Percentiles rank a stretch among this genome's conserved stretches.
Conservation (phyloP, 179 eudicot species). For the Vitellaria paradoxa region DNA sequence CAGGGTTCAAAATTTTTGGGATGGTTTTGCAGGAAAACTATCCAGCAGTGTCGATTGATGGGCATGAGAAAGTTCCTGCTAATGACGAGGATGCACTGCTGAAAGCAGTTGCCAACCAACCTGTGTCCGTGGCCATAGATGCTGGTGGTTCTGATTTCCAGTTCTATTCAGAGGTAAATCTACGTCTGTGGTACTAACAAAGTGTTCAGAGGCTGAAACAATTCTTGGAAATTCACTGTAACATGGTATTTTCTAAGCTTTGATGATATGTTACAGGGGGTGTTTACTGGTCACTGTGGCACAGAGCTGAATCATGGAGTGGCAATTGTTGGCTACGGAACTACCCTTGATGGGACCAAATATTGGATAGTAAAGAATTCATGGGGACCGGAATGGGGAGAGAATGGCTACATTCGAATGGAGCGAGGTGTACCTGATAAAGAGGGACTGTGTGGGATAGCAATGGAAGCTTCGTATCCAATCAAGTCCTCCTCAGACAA, state of each 20-base stretch:
- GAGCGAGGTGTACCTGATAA: slow-evolving; percentile 46
- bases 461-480: slow-evolving; percentile 75
- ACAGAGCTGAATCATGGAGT: slow-evolving; percentile 72
- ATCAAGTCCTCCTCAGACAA: slow-evolving; percentile 47
- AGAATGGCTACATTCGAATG: slow-evolving; percentile 78
- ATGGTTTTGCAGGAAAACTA: slow-evolving; percentile 30
- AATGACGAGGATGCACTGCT: slow-evolving; percentile 63
- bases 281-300: slow-evolving; percentile 62
- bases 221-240: not conserved
- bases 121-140: slow-evolving; percentile 74
- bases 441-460: slow-evolving; percentile 72
- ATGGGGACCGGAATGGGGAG: slow-evolving; percentile 87
- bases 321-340: slow-evolving; percentile 73
- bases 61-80: slow-evolving; percentile 60
- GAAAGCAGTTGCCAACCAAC: slow-evolving; percentile 75
- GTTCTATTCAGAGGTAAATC: slow-evolving; percentile 21
- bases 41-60: slow-evolving; percentile 60
- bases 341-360: slow-evolving; percentile 76
- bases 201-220: not conserved
- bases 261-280: slow-evolving; percentile 38
- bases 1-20: not conserved
- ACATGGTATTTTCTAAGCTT: not conserved
- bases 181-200: not conserved
- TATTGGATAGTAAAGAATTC: slow-evolving; percentile 86
- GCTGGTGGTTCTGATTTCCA: slow-evolving; percentile 67